Percentiles rank a stretch among this genome's conserved stretches.
Evolutionary conservation across 495 filamentous ascomycete species (phyloP).

Genomic region (Penicillium chermesinum): DNA sequence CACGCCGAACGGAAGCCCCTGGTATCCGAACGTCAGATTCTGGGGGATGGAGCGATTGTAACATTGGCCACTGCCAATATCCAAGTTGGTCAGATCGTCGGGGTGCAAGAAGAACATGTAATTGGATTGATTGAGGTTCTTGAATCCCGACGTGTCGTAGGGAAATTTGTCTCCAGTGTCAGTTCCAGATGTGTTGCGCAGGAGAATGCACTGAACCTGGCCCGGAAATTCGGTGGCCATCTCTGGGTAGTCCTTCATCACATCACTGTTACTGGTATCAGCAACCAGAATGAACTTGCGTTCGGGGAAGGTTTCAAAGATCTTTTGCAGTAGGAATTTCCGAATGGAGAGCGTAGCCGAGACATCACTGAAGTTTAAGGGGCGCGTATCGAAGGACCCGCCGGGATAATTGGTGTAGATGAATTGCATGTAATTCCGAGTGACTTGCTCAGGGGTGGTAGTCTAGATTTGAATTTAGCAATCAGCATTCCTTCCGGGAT

Average conservation of each 20-base stretch:
- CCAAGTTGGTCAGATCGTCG: conserved; percentile 61
- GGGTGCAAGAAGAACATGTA: conserved; percentile 77
- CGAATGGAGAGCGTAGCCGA: conserved; percentile 66
- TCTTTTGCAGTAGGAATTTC: conserved; percentile 57
- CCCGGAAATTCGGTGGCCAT: conserved; percentile 58
- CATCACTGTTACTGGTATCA: conserved; percentile 72
- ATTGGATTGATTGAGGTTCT: conserved; percentile 51
- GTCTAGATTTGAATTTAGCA: conserved; percentile 29
- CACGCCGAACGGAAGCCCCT: conserved; percentile 49
- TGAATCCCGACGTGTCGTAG: conserved; percentile 68
- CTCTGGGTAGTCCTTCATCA: conserved; percentile 69
- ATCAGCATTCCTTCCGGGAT: neutral
- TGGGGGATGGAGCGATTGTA: conserved; percentile 57
- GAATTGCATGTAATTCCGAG: conserved; percentile 75
- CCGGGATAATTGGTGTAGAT: conserved; percentile 68
- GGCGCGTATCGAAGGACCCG: conserved; percentile 69
- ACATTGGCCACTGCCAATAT: conserved; percentile 67
- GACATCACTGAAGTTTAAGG: conserved; percentile 73
- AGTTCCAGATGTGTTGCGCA: conserved; percentile 68
- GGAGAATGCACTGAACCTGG: conserved; percentile 72
- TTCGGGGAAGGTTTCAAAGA: conserved; percentile 70
- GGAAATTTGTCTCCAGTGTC: conserved; percentile 60
- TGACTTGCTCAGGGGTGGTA: conserved; percentile 75
- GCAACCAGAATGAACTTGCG: conserved; percentile 72
- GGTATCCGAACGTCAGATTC: conserved; percentile 64